A percentile compares a stretch with the other conserved stretches of the same genome.
phyloP scores from a whole-genome alignment of 116 monocot genomes.

The Cymodocea nodosa region DNA sequence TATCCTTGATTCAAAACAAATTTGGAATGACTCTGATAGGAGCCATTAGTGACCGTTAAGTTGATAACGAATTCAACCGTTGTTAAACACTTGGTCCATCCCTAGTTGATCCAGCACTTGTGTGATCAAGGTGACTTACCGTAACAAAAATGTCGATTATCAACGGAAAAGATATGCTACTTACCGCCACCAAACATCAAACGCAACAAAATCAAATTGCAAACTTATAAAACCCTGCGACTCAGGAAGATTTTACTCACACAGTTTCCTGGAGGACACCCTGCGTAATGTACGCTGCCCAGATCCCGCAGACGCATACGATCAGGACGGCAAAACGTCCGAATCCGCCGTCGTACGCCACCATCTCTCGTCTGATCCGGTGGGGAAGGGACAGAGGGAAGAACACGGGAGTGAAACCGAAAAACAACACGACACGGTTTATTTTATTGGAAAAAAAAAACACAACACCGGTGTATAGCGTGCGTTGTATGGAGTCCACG shows the following conservation, averaged over 20 bases:
- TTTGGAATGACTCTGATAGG: no score
- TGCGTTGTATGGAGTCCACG: background rate
- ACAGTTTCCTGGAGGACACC: conserved; percentile 92
- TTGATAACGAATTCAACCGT: no score
- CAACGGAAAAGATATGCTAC: no score
- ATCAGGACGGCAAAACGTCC: conserved; percentile 41
- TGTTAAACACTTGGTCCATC: no score
- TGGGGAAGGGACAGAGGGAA: background rate
- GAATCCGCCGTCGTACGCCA: conserved; percentile 23
- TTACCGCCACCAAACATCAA: no score
- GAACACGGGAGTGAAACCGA: background rate
- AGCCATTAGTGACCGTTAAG: no score
- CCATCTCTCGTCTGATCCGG: conserved; percentile 8
- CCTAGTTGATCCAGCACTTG: no score
- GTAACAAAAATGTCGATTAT: no score
- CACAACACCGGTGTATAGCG: background rate
- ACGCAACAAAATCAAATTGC: background rate
- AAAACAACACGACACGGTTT: no score
- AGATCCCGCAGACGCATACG: conserved; percentile 87
- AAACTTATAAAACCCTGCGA: background rate
- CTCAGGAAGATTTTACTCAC: conserved; percentile 16
- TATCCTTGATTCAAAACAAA: no score
- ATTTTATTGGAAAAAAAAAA: background rate
- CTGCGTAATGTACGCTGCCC: conserved; percentile 87
- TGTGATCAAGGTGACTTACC: no score